phyloP scores from a whole-genome alignment of 2,329 filamentous ascomycete genomes.

The Hypoxylon sp. region DNA sequence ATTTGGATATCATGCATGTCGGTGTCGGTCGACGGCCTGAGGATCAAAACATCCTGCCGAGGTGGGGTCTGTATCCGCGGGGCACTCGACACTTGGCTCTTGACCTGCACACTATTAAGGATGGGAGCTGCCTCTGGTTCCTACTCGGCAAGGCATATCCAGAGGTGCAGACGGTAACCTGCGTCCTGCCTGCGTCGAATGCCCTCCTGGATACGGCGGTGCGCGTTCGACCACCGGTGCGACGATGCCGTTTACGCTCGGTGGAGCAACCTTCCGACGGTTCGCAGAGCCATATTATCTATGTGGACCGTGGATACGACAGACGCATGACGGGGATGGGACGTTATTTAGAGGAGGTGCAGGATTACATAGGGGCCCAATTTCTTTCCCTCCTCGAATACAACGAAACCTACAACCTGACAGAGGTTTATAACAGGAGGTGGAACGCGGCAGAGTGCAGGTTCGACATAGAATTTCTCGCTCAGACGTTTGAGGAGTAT shows the following conservation, averaged over 20 bases:
- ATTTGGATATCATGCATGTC: slow-evolving; percentile 43
- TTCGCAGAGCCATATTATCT: slow-evolving; percentile 37
- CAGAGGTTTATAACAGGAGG: slow-evolving; percentile 5
- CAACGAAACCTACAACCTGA: neutral
- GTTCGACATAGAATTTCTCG: slow-evolving; percentile 27
- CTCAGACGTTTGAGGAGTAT: slow-evolving; percentile 39
- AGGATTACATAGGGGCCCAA: slow-evolving; percentile 14
- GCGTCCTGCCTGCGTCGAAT: slow-evolving; percentile 29
- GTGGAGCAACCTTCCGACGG: slow-evolving; percentile 26
- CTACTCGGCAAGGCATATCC: slow-evolving; percentile 15
- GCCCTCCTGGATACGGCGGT: slow-evolving; percentile 24
- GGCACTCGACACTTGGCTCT: slow-evolving; percentile 32
- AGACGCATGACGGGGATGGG: slow-evolving; percentile 33
- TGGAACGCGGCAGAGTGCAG: slow-evolving; percentile 25
- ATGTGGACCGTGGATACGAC: slow-evolving; percentile 31
- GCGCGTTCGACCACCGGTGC: slow-evolving; percentile 36
- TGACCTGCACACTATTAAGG: slow-evolving; percentile 36
- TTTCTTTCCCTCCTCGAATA: slow-evolving; percentile 14
- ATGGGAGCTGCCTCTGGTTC: slow-evolving; percentile 29
- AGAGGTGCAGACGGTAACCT: slow-evolving; percentile 31
- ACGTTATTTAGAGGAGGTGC: slow-evolving; percentile 30
- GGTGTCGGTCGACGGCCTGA: slow-evolving; percentile 22
- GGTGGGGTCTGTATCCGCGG: slow-evolving; percentile 24
- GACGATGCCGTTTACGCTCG: slow-evolving; percentile 32
- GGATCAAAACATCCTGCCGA: slow-evolving; percentile 7